These are phyloP conservation scores for Plantago lanceolata DNA, from an alignment of 305 asterid genomes.

Conservation along the genomic window DNA sequence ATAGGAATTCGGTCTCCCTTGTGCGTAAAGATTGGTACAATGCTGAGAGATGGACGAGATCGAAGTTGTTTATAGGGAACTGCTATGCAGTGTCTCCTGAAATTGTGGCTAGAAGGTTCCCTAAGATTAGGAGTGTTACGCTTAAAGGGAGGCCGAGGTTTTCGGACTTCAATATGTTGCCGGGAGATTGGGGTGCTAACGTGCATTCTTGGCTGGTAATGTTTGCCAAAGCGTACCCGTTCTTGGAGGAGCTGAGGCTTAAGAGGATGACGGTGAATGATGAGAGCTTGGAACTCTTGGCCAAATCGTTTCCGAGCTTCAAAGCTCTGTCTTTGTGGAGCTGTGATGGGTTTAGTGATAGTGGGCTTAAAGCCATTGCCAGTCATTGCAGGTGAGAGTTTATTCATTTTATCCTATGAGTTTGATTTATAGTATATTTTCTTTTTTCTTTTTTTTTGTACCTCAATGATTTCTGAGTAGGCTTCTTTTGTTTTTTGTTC, in stretches of 20 bases:
- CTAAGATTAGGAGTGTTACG: slow-evolving; percentile 58
- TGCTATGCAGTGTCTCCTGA: slow-evolving; percentile 87
- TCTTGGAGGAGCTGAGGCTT: slow-evolving; percentile 40
- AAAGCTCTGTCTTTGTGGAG: slow-evolving; percentile 35
- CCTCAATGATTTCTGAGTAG: no score
- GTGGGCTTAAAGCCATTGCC: slow-evolving; percentile 36
- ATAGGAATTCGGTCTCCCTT: slow-evolving; percentile 67
- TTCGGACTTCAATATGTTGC: slow-evolving; percentile 27
- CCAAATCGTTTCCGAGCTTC: slow-evolving; percentile 35
- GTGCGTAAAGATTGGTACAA: slow-evolving; percentile 81
- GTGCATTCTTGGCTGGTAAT: slow-evolving; percentile 34
- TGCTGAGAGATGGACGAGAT: slow-evolving; percentile 86
- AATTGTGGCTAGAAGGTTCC: slow-evolving; percentile 70
- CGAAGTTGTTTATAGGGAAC: slow-evolving; percentile 70
- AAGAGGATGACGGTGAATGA: slow-evolving; percentile 42
- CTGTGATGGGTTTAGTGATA: slow-evolving; percentile 37
- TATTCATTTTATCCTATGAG: background rate
- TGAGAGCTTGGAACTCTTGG: slow-evolving; percentile 38
- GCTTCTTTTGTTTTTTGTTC: no score
- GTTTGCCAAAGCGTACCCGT: slow-evolving; percentile 33
- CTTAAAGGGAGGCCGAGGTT: slow-evolving; percentile 83
- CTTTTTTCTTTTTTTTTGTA: no score
- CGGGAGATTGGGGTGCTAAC: slow-evolving; percentile 34
- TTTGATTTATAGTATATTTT: no score
- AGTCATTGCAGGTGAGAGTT: slow-evolving; percentile 31